Conservation (phyloP, 352 stramenopile species). For the Paralagenidium karlingii region DNA sequence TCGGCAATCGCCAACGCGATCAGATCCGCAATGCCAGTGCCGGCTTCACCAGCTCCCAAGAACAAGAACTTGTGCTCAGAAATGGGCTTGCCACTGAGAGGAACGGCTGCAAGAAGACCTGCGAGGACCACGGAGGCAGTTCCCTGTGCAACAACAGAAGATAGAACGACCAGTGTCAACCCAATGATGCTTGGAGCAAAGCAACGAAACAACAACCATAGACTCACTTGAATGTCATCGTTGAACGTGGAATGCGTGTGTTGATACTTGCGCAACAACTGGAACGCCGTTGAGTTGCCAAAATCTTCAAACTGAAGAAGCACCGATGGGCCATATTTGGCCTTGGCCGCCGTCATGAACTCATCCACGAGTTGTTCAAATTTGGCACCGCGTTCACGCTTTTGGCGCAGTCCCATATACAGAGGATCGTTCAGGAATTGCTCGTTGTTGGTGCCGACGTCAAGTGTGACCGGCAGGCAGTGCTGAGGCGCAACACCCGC, state of each 20-base stretch:
- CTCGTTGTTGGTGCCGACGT: constrained; percentile 95
- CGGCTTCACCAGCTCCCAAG: constrained; percentile 88
- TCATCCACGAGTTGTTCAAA: constrained; percentile 95
- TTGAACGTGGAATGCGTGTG: constrained; percentile 88
- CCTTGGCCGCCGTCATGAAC: constrained; percentile 91
- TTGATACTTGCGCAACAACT: constrained; percentile 74
- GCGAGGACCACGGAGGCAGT: constrained; percentile 71
- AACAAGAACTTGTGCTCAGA: constrained; percentile 93
- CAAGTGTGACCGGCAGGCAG: constrained; percentile 90
- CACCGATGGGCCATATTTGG: constrained; percentile 76
- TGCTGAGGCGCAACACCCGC: constrained; percentile 88
- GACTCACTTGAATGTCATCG: constrained; percentile 92
- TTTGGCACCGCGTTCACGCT: constrained; percentile 73
- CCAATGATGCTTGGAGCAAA: too few species aligned
- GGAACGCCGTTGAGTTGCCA: constrained; percentile 78
- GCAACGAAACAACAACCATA: constrained; percentile 57
- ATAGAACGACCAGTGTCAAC: constrained; percentile 53
- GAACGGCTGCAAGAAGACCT: constrained; percentile 56
- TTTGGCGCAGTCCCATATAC: constrained; percentile 90
- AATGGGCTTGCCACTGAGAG: constrained; percentile 64
- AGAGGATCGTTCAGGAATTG: constrained; percentile 85
- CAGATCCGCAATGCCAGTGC: constrained; percentile 90
- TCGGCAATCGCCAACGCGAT: constrained; percentile 86
- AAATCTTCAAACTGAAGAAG: constrained; percentile 86
- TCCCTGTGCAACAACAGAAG: too few species aligned